Base-by-base conservation (phyloP, 306 rosid genomes). In the Acacia confusa region DNA sequence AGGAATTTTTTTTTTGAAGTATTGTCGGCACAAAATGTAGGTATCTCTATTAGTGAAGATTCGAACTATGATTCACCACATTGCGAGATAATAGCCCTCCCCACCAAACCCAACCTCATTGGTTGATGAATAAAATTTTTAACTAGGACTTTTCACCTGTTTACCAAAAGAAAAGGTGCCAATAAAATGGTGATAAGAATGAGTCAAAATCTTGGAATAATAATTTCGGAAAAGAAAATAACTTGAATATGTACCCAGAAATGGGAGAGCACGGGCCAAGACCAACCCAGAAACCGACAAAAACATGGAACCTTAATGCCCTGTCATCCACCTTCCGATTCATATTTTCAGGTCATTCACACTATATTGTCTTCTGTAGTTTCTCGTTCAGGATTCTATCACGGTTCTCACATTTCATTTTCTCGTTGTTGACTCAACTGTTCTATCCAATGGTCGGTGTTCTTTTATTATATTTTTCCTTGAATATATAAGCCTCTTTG, bases 401-500 rank as follows among this genome's bases (percentile, higher is more conserved):
- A 16, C 15, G 24, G 1, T 2, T 20, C 61, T 55, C 27, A 20
- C 27, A 19, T 55, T 55, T 65, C 43, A 38, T 65, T 66, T 64
- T 67, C n/a, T n/a, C n/a, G n/a, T n/a, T n/a, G n/a, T 50, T 76
- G 79, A 81, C 84, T 58, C 53, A 58, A 55, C 20, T 34, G 61
- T 27, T 58, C 75, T 57, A 57, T 57, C 24, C 66, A 44, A 17
- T 78, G 88, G 89, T 82, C 88, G 89, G 94, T 83, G 82, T 24
- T 82, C 60, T 70, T 53, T 7, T 55, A 14, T 48, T 10, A 14
- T 47, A 47, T 47, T 13, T 45, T 9, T 15, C 14, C 50, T 15
- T 45, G 4, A 45, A 45, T 15, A 45, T 11, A 41, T 41, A 8
- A 43, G 47, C 47, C 2, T 43, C 7, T 43, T 43, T 43, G 3